Evolutionary conservation across 306 rosid species (phyloP).

Genomic region (Cicer pinnatifidum): DNA sequence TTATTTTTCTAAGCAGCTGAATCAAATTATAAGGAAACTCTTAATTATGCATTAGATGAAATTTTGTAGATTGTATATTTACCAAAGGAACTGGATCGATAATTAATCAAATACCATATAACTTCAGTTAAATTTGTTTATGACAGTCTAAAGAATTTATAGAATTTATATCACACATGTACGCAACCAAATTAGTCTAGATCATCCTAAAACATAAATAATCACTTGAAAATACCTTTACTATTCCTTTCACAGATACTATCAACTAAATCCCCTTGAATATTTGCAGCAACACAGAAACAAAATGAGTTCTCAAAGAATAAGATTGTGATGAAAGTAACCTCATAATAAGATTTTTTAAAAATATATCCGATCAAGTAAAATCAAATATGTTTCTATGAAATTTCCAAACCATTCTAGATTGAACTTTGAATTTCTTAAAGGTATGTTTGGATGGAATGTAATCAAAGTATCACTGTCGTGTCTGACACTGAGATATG

Average conservation of each 20-base stretch:
- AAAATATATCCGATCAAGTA: neutral
- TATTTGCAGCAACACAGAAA: conserved; percentile 7
- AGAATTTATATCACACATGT: neutral
- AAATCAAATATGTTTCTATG: conserved; percentile 3
- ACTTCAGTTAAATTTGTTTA: neutral
- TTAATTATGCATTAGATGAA: conserved; percentile 14
- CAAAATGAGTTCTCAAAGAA: neutral
- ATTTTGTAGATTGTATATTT: neutral
- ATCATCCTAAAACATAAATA: conserved; percentile 5
- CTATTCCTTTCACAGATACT: neutral
- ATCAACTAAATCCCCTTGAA: conserved; percentile 24
- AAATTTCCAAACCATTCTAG: conserved; percentile 21
- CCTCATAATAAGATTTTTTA: neutral
- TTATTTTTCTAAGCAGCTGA: neutral
- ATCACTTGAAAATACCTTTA: neutral
- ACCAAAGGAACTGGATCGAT: conserved; percentile 2
- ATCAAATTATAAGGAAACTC: conserved; percentile 38
- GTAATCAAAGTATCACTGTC: no score
- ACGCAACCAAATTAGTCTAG: neutral
- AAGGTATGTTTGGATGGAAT: no score
- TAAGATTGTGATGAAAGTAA: conserved; percentile 18
- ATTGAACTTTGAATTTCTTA: neutral
- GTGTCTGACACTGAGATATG: no score
- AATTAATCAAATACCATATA: conserved; percentile 13
- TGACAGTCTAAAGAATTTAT: no score